A percentile compares a stretch with the other conserved stretches of the same genome.
phyloP scores from a whole-genome alignment of 768 basidiomycete species.

The Phlebiopsis flavidoalba region DNA sequence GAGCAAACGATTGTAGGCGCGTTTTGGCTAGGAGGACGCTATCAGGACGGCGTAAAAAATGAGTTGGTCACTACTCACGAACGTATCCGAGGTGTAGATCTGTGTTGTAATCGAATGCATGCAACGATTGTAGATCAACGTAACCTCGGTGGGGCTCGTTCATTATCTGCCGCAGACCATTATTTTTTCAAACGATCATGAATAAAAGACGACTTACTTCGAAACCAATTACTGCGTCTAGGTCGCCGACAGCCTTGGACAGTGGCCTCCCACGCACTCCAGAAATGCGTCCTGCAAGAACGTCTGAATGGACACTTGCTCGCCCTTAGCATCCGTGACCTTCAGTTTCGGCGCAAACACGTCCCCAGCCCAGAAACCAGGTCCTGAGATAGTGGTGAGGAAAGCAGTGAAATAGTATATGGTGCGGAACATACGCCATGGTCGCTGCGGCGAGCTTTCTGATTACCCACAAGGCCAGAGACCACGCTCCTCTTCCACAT shows the following conservation, averaged over 20 bases:
- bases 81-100: conserved; percentile 82
- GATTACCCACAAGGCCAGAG: conserved; percentile 93
- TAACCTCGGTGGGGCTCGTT: conserved; percentile 96
- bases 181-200: neutral
- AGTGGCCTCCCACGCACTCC: conserved; percentile 69
- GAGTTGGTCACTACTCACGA: conserved; percentile 47
- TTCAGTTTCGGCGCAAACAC: conserved; percentile 75
- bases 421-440: conserved; percentile 63
- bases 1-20: conserved; percentile 83
- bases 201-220: conserved; percentile 50
- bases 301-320: conserved; percentile 62
- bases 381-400: conserved; percentile 51
- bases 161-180: conserved; percentile 54
- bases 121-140: conserved; percentile 73
- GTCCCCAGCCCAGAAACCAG: conserved; percentile 90
- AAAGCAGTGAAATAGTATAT: neutral
- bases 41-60: neutral
- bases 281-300: conserved; percentile 83
- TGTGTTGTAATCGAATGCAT: conserved; percentile 90
- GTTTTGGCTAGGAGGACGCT: conserved; percentile 57
- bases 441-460: conserved; percentile 88
- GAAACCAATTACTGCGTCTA: conserved; percentile 83
- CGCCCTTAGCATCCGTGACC: conserved; percentile 41
- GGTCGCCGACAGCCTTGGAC: conserved; percentile 59
- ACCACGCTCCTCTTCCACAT: conserved; percentile 73